These are phyloP conservation scores for Aspergillus bridgeri DNA, from an alignment of 495 filamentous ascomycete genomes.

Conservation along the genomic window DNA sequence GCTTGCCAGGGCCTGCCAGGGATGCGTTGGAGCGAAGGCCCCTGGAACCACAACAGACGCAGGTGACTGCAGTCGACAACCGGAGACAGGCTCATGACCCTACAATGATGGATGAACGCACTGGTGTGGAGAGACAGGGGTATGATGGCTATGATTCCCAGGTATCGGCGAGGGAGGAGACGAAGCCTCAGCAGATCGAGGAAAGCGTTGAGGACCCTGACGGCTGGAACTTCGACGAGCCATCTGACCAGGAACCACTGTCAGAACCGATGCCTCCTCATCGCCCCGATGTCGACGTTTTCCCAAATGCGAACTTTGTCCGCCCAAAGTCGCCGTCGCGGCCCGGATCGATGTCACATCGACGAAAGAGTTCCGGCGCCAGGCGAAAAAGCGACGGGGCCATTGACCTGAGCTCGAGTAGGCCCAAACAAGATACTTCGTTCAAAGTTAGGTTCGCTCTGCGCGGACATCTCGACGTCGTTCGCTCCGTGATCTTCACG, in stretches of 20 bases:
- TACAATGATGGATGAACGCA: conserved; percentile 50
- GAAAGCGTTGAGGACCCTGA: conserved; percentile 58
- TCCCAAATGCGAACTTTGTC: conserved; percentile 77
- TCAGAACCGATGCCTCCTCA: conserved; percentile 52
- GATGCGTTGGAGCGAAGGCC: conserved; percentile 36
- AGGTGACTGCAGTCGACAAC: conserved; percentile 36
- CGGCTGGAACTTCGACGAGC: conserved; percentile 91
- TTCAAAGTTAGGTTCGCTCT: conserved; percentile 95
- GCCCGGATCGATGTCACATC: conserved; percentile 61
- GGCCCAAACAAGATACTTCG: conserved; percentile 55
- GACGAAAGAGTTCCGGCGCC: conserved; percentile 77
- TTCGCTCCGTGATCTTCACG: conserved; percentile 91
- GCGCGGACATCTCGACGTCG: conserved; percentile 87
- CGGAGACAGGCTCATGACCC: conserved; percentile 39
- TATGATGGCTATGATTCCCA: conserved; percentile 54
- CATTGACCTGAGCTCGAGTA: conserved; percentile 38
- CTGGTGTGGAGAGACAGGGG: conserved; percentile 53
- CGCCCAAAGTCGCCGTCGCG: conserved; percentile 73
- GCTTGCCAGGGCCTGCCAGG: conserved; percentile 20
- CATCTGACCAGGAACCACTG: conserved; percentile 35
- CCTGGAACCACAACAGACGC: conserved; percentile 36
- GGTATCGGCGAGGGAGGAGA: conserved; percentile 37
- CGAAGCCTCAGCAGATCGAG: conserved; percentile 29
- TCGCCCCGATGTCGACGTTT: conserved; percentile 77
- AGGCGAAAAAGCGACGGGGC: conserved; percentile 56